These are phyloP conservation scores for Pythium aquatile DNA, from an alignment of 352 stramenopile genomes.

Conservation along the genomic window DNA sequence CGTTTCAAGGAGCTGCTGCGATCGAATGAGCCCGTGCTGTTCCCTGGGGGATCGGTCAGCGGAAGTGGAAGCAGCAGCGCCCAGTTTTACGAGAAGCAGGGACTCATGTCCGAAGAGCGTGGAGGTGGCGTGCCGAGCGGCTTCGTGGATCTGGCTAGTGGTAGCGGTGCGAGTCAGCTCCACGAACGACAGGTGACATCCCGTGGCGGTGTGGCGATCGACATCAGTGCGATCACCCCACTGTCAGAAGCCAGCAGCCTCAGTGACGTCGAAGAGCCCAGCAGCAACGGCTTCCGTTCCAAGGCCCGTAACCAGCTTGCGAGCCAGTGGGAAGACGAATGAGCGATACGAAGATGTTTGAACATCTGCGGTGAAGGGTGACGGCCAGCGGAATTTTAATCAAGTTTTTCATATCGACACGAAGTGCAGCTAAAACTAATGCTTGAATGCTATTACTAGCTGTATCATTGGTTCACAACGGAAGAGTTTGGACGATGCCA, in stretches of 20 bases:
- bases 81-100: constrained; percentile 10
- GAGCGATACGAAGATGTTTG: not conserved
- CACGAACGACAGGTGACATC: constrained; percentile 19
- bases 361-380: not conserved
- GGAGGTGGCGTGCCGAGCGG: constrained; percentile 2
- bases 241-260: constrained; percentile 28
- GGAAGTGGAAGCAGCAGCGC: not conserved
- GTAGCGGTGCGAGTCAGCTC: constrained; percentile 1
- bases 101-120: constrained; percentile 11
- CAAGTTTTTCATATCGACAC: not conserved
- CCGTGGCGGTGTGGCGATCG: constrained; percentile 22
- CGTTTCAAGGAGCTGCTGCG: constrained; percentile 39
- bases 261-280: constrained; percentile 31
- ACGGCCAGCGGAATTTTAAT: constrained; percentile 21
- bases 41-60: constrained; percentile 8
- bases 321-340: constrained; percentile 29
- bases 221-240: constrained; percentile 27
- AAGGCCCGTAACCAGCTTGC: constrained; percentile 30
- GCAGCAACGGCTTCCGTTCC: constrained; percentile 30
- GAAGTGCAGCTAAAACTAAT: no score
- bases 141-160: constrained; percentile 24
- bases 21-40: constrained; percentile 25
- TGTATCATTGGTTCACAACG: not conserved
- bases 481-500: not conserved
- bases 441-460: no score